These are phyloP conservation scores for Wickerhamiella alocasiicola DNA, from an alignment of 805 yeast genomes.

Conservation along the genomic window DNA sequence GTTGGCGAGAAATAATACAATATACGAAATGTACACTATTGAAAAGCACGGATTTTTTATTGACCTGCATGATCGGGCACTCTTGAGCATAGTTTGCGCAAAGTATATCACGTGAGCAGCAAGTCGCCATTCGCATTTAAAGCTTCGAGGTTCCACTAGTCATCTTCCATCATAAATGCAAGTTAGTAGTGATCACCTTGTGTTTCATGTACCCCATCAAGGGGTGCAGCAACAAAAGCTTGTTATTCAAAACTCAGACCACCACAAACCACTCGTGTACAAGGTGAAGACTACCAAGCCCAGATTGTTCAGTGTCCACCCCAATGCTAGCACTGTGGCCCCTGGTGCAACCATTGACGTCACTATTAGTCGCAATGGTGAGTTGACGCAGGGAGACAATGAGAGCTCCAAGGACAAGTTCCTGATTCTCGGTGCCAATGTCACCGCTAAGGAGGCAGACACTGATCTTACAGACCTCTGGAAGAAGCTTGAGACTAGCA, in stretches of 20 bases:
- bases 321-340: constrained; percentile 70
- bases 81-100: constrained; percentile 1
- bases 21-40: neutral
- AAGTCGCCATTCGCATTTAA: constrained; percentile 4
- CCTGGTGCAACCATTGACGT: constrained; percentile 67
- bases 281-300: constrained; percentile 99
- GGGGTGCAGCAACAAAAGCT: constrained; percentile 27
- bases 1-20: neutral
- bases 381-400: constrained; percentile 48
- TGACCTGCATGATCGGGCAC: neutral
- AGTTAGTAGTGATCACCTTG: constrained; percentile 2
- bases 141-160: neutral
- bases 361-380: constrained; percentile 70
- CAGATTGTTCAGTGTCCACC: constrained; percentile 86
- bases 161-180: neutral
- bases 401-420: constrained; percentile 85
- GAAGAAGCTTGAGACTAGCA: constrained; percentile 48
- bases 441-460: constrained; percentile 37
- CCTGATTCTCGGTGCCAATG: constrained; percentile 74
- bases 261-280: constrained; percentile 57
- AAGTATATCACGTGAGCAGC: constrained; percentile 10
- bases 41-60: neutral
- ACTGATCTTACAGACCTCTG: constrained; percentile 53
- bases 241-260: constrained; percentile 32
- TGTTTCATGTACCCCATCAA: constrained; percentile 2